These are phyloP conservation scores for Podospora pseudopauciseta DNA, from an alignment of 495 filamentous ascomycete genomes.

Conservation along the genomic window DNA sequence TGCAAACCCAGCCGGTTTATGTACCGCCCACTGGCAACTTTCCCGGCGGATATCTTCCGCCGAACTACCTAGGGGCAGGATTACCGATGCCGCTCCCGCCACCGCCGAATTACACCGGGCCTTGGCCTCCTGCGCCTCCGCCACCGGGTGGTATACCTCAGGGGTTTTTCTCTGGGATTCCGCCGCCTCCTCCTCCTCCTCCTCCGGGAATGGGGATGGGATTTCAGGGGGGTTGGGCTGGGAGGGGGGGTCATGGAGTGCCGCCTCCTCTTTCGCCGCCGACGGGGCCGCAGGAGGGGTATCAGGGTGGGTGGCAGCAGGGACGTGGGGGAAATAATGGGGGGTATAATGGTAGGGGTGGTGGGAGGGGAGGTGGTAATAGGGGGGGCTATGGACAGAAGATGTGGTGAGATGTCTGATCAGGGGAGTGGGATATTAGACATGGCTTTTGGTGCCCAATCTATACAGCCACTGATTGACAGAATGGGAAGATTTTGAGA, in stretches of 20 bases:
- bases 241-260: neutral
- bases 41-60: slow-evolving; percentile 18
- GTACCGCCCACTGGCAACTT: neutral
- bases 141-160: slow-evolving; percentile 14
- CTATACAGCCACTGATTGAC: too few species aligned
- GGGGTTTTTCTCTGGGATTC: slow-evolving; percentile 3
- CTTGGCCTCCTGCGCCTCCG: slow-evolving; percentile 24
- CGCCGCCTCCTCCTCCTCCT: slow-evolving; percentile 25
- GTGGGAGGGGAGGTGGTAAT: too few species aligned
- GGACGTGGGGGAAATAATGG: neutral
- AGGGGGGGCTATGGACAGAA: neutral
- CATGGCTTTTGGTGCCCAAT: too few species aligned
- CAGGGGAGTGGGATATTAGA: too few species aligned
- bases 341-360: neutral
- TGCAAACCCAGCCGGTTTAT: neutral
- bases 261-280: neutral
- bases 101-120: slow-evolving; percentile 35
- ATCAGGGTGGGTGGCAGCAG: neutral
- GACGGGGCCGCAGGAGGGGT: neutral
- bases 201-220: slow-evolving; percentile 8
- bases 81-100: slow-evolving; percentile 40
- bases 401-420: neutral
- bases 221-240: neutral
- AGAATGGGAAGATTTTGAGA: too few species aligned
- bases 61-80: neutral